Conservation (phyloP, 495 filamentous ascomycete genomes). For the Zalerion maritima region DNA sequence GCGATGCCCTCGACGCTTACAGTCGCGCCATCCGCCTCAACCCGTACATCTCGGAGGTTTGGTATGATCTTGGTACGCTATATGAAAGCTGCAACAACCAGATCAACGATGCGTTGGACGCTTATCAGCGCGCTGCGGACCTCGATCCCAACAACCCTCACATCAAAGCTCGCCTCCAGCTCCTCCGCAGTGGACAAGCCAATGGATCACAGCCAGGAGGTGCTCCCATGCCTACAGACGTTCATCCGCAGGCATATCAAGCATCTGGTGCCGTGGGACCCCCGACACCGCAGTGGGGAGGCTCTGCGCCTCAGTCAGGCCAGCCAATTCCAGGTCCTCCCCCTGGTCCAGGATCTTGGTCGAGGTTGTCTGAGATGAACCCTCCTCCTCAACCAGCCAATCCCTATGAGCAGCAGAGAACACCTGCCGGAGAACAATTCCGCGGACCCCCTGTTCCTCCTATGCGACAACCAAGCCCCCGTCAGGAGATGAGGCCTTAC, state of each 20-base stretch:
- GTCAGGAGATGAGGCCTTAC: constrained; percentile 57
- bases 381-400: constrained; percentile 57
- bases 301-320: constrained; percentile 41
- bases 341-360: constrained; percentile 56
- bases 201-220: constrained; percentile 53
- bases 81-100: constrained; percentile 99
- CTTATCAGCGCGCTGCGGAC: constrained; percentile 87
- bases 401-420: constrained; percentile 54
- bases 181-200: constrained; percentile 66
- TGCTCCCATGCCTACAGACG: constrained; percentile 40
- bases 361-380: constrained; percentile 64
- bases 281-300: constrained; percentile 77
- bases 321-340: constrained; percentile 47
- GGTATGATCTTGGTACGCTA: constrained; percentile 97
- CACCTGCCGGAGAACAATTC: constrained; percentile 49
- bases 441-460: constrained; percentile 46
- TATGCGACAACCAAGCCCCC: constrained; percentile 53
- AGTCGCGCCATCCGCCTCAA: constrained; percentile 95
- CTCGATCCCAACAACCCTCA: constrained; percentile 86
- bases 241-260: constrained; percentile 67
- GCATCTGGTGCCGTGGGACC: constrained; percentile 49
- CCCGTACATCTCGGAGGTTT: constrained; percentile 97
- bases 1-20: constrained; percentile 96
- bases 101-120: constrained; percentile 88
- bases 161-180: constrained; percentile 86